Evolutionary conservation across 768 basidiomycete genomes (phyloP), one percentile per base, ranked within the genome.

Genomic region (Sporobolomyces phaffii): DNA sequence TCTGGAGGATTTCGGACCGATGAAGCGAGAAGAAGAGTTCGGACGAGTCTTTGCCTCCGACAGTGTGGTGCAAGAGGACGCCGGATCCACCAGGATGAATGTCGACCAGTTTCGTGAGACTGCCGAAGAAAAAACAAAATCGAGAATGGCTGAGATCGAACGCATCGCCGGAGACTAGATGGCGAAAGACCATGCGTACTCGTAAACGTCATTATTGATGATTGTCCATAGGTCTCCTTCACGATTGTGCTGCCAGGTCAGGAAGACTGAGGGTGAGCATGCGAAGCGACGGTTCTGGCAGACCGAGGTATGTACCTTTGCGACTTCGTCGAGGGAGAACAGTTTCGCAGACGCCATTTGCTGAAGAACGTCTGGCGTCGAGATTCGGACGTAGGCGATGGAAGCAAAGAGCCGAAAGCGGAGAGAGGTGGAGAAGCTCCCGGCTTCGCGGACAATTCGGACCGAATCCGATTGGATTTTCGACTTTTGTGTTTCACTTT

Each of bases 161-260:
- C n/a, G 29, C 40, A 28, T 64, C 28, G 36, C 20, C 1, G 41
- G 24, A 53, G 26, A 45, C 9, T 26, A 28, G 40, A 43, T 24
- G n/a, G 18, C 40, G 34, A 41, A 4, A 54, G 34, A 50, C 31
- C 38, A 15, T 3, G 33, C 60, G 29, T 24, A 64, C 59, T 91
- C 84, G 63, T 87, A 91, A 33, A 91, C 88, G 73, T 86, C 88
- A 11, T 87, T 80, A 76, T 91, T 89, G 56, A 91, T 81, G 40
- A 88, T 80, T 48, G 91, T 82, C 89, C 91, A 92, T 85, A 92
- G 80, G 79, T 92, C 90, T 61, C 84, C 88, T 28, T 81, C 79
- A 71, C 82, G 87, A 77, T 87, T 88, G 79, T 93, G 90, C 84
- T 88, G 24, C n/a, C n/a, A 7, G 22, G 28, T 7, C 22, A 57